phyloP scores from a whole-genome alignment of 2,329 filamentous ascomycete genomes.

The Colletotrichum incanum region DNA sequence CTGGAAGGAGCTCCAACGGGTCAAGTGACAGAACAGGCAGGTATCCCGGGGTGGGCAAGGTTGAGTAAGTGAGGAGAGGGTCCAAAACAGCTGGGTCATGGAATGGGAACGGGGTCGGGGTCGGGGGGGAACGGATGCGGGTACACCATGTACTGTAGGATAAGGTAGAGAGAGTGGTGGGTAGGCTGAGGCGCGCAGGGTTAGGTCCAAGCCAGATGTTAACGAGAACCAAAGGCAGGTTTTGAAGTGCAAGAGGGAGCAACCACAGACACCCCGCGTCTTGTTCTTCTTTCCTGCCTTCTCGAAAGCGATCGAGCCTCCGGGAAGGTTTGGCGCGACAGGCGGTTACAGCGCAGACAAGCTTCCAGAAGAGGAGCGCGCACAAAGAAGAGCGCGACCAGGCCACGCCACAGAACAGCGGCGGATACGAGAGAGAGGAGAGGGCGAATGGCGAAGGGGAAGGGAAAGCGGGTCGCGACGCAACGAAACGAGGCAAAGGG shows the following conservation, averaged over 20 bases:
- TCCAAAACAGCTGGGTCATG: slow-evolving; percentile 28
- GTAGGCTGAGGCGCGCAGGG: background rate
- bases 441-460: slow-evolving; percentile 4
- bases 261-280: background rate
- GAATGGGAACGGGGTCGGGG: slow-evolving; percentile 11
- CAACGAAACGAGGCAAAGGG: slow-evolving; percentile 33
- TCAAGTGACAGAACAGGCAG: slow-evolving; percentile 40
- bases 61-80: slow-evolving; percentile 33
- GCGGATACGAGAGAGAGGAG: background rate
- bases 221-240: background rate
- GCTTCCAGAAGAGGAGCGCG: slow-evolving; percentile 33
- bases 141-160: background rate
- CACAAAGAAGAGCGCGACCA: background rate
- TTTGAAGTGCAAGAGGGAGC: slow-evolving; percentile 14
- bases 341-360: slow-evolving; percentile 17
- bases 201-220: slow-evolving; percentile 1
- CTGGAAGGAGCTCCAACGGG: slow-evolving; percentile 40
- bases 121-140: background rate
- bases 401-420: background rate
- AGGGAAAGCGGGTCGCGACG: slow-evolving; percentile 31
- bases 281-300: slow-evolving; percentile 16
- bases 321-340: slow-evolving; percentile 24
- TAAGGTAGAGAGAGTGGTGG: background rate
- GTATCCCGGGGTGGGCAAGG: slow-evolving; percentile 35
- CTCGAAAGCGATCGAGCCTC: slow-evolving; percentile 25